Evolutionary conservation across 306 rosid species (phyloP), one percentile per base, ranked within the genome.

Genomic region (Psophocarpus tetragonolobus): DNA sequence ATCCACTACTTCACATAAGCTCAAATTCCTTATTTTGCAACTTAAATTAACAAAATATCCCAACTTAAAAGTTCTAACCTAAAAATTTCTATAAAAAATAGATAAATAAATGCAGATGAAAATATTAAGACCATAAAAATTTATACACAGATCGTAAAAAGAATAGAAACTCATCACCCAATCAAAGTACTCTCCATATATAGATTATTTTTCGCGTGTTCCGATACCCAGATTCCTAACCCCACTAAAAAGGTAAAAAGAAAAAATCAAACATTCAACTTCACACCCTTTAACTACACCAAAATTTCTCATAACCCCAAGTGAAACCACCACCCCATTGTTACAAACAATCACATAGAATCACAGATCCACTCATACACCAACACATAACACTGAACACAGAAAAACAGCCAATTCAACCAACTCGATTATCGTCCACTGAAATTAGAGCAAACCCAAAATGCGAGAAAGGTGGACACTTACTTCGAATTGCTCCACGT

Each of bases 301-400:
- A 56, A 78, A 67, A 68, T 75, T 61, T 71, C 79, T 44, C 20
- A 29, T 29, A 57, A 86, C 50, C 71, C 66, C 78, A 80, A 82
- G 80, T 23, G 71, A 67, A 60, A 39, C 10, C 32, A 57, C 45
- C 75, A 76, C 58, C 87, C 77, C 87, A 84, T 60, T 76, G 74
- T 85, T 63, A 61, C 56, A 47, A 74, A 38, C 44, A 80, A 70
- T 41, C 42, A 65, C 73, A 71, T 78, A 20, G 64, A 71, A 68
- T 60, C 84, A 82, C 94, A 91, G 98, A 93, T 93, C 98, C 84
- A 86, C 94, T 89, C 92, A 91, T 88, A 92, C 90, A 88, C 87
- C 70, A 65, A 60, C 69, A 84, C 41, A 80, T 6, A 33, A 11
- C 39, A 82, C 8, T 7, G 17, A 35, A 35, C 29, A 50, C 12